These are phyloP conservation scores for Chalaropsis ovoidea DNA, from an alignment of 2,329 filamentous ascomycete species.

Conservation along the genomic window DNA sequence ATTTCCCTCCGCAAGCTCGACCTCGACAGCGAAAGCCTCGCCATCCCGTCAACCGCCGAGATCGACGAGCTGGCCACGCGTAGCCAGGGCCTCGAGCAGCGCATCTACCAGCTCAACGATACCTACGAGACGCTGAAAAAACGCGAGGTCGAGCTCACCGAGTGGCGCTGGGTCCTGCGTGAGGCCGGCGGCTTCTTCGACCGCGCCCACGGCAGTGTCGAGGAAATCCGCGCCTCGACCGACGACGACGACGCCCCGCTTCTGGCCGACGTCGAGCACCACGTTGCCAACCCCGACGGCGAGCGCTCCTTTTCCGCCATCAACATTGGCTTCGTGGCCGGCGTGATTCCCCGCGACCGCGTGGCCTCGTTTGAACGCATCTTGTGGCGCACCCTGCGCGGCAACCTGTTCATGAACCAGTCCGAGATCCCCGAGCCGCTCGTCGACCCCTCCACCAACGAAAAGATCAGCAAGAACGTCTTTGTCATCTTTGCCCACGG, in stretches of 20 bases:
- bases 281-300: conserved; percentile 48
- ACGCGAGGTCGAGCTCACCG: conserved; percentile 88
- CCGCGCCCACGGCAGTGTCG: conserved; percentile 86
- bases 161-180: conserved; percentile 95
- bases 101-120: conserved; percentile 84
- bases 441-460: conserved; percentile 83
- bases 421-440: conserved; percentile 93
- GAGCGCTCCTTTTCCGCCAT: conserved; percentile 89
- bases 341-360: conserved; percentile 85
- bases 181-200: conserved; percentile 98
- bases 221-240: conserved; percentile 86
- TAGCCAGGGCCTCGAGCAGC: conserved; percentile 83
- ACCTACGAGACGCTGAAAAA: conserved; percentile 98
- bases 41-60: conserved; percentile 80
- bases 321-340: conserved; percentile 97
- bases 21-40: conserved; percentile 77
- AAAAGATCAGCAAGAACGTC: conserved; percentile 89
- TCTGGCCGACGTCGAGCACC: conserved; percentile 82
- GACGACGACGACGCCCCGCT: conserved; percentile 89
- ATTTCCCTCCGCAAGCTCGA: conserved; percentile 83
- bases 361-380: conserved; percentile 96
- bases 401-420: conserved; percentile 99
- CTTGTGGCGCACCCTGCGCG: conserved; percentile 90
- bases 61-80: conserved; percentile 93
- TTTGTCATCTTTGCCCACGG: conserved; percentile 99